Base-by-base conservation (phyloP, 2,329 filamentous ascomycete species). In the Trichophyton simii region DNA sequence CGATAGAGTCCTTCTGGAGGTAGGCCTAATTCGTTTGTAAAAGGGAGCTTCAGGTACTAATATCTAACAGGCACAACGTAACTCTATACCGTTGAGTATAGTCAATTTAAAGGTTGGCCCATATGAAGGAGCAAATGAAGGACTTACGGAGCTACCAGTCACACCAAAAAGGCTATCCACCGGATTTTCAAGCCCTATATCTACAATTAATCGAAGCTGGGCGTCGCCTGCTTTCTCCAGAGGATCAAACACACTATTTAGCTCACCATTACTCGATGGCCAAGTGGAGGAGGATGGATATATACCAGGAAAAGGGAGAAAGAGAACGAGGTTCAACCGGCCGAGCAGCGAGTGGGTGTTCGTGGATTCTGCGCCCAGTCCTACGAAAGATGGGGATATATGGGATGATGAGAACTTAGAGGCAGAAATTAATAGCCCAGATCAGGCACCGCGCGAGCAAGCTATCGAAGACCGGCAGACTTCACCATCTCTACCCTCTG, bases 141-240 rank as follows among this genome's bases (percentile, higher is more conserved):
- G n/a, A 28, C 4, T n/a, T 36, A 31, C 52, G 3, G 52, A 55
- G 13, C 42, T 20, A 9, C 34, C 50, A 11, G 28, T 18, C 13
- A 46, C 58, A 18, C 42, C 41, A 48, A 59, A 46, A 13, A 59
- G 18, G 18, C n/a, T 38, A 20, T 18, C 38, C 11, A 25, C 15
- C 34, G 58, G 58, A 6, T 50, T 50, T 15, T 15, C 25, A 28
- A 31, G 20, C 44, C 44, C 42, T 3, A 22, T 20, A n/a, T 50
- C 58, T 50, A 22, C 22, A 34, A 18, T 28, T 38, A 50, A 59
- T 28, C 28, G 15, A 42, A 60, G 15, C n/a, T 94, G 85, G 76
- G 78, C 82, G 3, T 95, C 90, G 2, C 91, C 91, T 0, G 88
- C 89, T 0, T 95, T 95, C 66, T 75, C 89, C 20, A 91, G 88